phyloP scores from a whole-genome alignment of 1,284 basidiomycete genomes.

The Pseudozyma pruni region DNA sequence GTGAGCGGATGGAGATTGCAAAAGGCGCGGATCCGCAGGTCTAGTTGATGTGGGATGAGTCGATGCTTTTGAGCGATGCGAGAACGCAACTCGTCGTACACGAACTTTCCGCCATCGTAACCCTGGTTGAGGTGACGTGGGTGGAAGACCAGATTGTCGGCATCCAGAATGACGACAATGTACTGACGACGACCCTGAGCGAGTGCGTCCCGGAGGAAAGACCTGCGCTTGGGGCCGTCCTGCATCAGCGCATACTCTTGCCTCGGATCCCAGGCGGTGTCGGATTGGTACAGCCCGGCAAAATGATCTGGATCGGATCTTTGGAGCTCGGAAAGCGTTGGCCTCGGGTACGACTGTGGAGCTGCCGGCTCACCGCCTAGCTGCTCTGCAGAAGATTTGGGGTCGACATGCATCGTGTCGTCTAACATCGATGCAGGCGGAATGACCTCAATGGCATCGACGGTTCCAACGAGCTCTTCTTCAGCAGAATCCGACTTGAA shows the following conservation, averaged over 20 bases:
- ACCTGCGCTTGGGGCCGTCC: conserved; percentile 16
- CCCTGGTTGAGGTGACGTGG: conserved; percentile 28
- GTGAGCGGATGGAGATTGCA: conserved; percentile 3
- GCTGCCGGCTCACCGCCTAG: too few relatives aligned
- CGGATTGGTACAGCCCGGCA: conserved; percentile 21
- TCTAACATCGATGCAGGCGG: too few relatives aligned
- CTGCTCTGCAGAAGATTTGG: too few relatives aligned
- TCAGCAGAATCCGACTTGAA: too few relatives aligned
- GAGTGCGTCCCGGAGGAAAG: conserved; percentile 1
- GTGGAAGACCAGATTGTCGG: conserved; percentile 36
- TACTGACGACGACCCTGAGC: conserved; percentile 7
- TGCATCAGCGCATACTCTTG: conserved; percentile 32
- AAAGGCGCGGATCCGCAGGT: conserved; percentile 36
- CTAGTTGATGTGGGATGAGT: conserved; percentile 13
- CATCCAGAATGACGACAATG: conserved; percentile 37
- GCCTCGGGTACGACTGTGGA: conserved; percentile 3
- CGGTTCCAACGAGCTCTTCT: too few relatives aligned
- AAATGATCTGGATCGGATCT: conserved; percentile 11
- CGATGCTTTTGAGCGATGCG: conserved; percentile 35
- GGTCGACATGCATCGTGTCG: too few relatives aligned
- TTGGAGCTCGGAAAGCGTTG: conserved; percentile 24
- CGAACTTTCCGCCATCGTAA: conserved; percentile 31
- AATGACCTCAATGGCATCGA: too few relatives aligned
- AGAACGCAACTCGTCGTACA: conserved; percentile 20
- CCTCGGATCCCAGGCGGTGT: conserved; percentile 29